Evolutionary conservation across 345 rosid species (phyloP).

Genomic region (Brassica nigra): DNA sequence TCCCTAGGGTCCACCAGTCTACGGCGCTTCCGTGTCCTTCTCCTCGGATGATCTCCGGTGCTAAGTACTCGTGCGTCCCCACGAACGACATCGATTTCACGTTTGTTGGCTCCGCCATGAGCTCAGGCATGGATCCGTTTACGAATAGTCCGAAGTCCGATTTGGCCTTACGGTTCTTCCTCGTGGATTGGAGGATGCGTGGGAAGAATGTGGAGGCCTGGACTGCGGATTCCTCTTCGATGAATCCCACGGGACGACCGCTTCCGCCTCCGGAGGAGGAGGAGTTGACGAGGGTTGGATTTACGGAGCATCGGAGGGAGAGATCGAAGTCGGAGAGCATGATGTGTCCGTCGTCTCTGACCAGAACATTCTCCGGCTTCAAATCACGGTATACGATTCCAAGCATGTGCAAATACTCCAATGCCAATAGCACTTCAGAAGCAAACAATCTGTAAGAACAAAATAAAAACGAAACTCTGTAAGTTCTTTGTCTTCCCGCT

Average conservation of each 20-base stretch:
- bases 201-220: conserved; percentile 82
- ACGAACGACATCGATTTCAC: conserved; percentile 93
- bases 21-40: conserved; percentile 98
- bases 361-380: conserved; percentile 89
- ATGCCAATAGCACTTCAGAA: conserved; percentile 84
- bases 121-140: conserved; percentile 72
- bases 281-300: conserved; percentile 84
- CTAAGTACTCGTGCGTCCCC: conserved; percentile 89
- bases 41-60: conserved; percentile 91
- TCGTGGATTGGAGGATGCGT: conserved; percentile 63
- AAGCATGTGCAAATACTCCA: conserved; percentile 91
- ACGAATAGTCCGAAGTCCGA: conserved; percentile 70
- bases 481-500: neutral
- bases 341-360: conserved; percentile 84
- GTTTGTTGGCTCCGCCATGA: conserved; percentile 94
- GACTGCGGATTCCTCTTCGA: conserved; percentile 61
- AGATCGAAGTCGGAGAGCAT: conserved; percentile 93
- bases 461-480: neutral
- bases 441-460: conserved; percentile 69
- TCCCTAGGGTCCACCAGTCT: conserved; percentile 96
- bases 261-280: conserved; percentile 45
- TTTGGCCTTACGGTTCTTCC: conserved; percentile 81
- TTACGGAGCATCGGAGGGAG: conserved; percentile 86
- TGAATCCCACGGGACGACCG: conserved; percentile 47
- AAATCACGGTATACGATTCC: conserved; percentile 90